Evolutionary conservation across 805 yeast genomes (phyloP), one percentile per base, ranked within the genome.

Genomic region (Teunomyces barrocoloradensis): DNA sequence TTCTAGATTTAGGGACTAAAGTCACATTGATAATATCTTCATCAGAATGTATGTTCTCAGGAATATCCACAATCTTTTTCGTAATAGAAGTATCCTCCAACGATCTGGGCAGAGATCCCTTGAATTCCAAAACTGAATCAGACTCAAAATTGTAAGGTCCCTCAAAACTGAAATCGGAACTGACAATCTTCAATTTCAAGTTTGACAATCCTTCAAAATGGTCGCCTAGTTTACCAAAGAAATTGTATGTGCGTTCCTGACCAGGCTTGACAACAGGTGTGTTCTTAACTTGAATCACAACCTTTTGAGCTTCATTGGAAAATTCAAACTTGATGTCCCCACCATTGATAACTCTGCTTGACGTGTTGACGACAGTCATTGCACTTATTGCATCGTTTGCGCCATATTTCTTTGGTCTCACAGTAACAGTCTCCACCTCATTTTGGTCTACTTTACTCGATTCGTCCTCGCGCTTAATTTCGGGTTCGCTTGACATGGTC

Each of bases 271-370:
- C 55, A 23, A 53, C 52, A 36, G 54, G 58, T 3, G 68, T 64
- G 48, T 59, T 60, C 36, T 53, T 63, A 4, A 65, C 63, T 13
- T 50, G 27, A 36, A 63, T 47, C 5, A 51, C 32, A 23, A 60
- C 61, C 13, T 36, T 44, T 6, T 36, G 17, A 3, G 21, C 32
- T 7, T 46, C 52, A 48, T 58, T 54, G 37, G 35, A 50, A 47
- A 66, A 65, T 44, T 60, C 66, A 49, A 68, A 66, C 11, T 50
- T 57, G 25, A 67, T 56, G 28, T 58, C 59, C 2, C 70, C 69
- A 12, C 69, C 66, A 18, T 53, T 48, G 40, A 68, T 64, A 6
- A 41, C 28, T 34, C 47, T 52, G 4, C 45, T 30, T 4, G 69
- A 57, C 20, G 51, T 50, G 46, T 67, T 67, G 13, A 48, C 48